These are phyloP conservation scores for Paramyrothecium sp. DNA, from an alignment of 2,329 filamentous ascomycete genomes.

Conservation along the genomic window DNA sequence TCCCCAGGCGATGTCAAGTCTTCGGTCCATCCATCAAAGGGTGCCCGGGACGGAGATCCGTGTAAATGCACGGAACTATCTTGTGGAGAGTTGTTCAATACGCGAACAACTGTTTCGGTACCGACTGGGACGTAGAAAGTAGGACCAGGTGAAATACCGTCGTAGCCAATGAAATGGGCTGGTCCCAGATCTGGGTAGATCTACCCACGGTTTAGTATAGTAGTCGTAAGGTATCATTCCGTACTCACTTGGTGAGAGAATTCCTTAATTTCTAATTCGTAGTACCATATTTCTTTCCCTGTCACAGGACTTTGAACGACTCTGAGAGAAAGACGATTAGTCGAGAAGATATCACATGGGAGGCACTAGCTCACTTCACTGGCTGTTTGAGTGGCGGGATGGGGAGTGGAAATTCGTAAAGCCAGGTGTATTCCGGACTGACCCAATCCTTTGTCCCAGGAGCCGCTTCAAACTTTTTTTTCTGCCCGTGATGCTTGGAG, in stretches of 20 bases:
- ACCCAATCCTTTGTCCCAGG: neutral
- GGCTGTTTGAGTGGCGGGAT: neutral
- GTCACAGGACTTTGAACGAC: conserved; percentile 32
- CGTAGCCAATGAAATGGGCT: conserved; percentile 42
- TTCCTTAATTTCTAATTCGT: conserved; percentile 29
- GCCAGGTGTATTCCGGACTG: neutral
- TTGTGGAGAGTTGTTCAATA: conserved; percentile 45
- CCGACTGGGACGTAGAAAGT: neutral
- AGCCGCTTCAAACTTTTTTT: too few species aligned
- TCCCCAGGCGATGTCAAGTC: conserved; percentile 48
- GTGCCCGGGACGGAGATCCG: conserved; percentile 37
- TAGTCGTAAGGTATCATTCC: neutral
- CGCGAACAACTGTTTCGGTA: conserved; percentile 49
- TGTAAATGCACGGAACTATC: conserved; percentile 53
- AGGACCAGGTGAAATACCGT: conserved; percentile 53
- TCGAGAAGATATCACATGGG: neutral
- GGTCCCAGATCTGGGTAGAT: conserved; percentile 32
- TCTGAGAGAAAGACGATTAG: conserved; percentile 8
- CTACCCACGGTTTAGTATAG: conserved; percentile 8
- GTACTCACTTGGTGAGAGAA: conserved; percentile 19
- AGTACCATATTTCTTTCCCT: conserved; percentile 32
- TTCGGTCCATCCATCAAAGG: conserved; percentile 41
- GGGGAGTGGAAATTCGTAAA: neutral
- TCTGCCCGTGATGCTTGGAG: too few species aligned
- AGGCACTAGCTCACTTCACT: neutral